A percentile compares a stretch with the other conserved stretches of the same genome.
Evolutionary conservation across 2,329 filamentous ascomycete genomes (phyloP).

Genomic region (Colletotrichum incanum): DNA sequence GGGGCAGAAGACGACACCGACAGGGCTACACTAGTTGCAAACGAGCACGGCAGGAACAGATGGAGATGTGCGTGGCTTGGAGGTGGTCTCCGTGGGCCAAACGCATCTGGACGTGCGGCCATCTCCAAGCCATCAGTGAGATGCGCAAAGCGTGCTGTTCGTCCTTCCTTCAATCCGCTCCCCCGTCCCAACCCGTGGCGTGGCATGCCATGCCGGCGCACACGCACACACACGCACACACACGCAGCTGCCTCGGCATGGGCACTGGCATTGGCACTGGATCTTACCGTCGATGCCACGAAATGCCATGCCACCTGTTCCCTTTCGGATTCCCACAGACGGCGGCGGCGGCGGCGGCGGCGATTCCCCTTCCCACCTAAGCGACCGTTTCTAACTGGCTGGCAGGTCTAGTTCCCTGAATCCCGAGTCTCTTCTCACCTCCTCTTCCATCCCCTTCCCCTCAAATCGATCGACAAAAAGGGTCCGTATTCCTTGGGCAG

Average conservation of each 20-base stretch:
- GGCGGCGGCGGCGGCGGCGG: not conserved
- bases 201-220: not conserved
- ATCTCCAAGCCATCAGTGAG: too few relatives aligned
- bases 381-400: constrained; percentile 15
- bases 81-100: too few relatives aligned
- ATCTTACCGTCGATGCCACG: not conserved
- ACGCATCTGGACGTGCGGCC: too few relatives aligned
- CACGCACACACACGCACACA: too few relatives aligned
- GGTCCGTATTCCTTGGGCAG: constrained; percentile 12
- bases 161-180: not conserved
- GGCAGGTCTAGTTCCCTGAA: not conserved
- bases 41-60: not conserved
- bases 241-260: too few relatives aligned
- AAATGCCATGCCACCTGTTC: not conserved
- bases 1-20: not conserved
- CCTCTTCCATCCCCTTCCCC: constrained; percentile 2
- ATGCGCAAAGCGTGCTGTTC: not conserved
- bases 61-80: not conserved
- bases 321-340: not conserved
- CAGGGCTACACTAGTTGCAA: not conserved
- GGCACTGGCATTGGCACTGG: not conserved
- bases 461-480: constrained; percentile 34
- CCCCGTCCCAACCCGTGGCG: not conserved
- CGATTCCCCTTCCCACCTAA: constrained; percentile 1
- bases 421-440: constrained; percentile 10